Percentiles rank a stretch among this genome's conserved stretches.
phyloP scores from a whole-genome alignment of 495 filamentous ascomycete genomes.

The Podospora tetraspora region DNA sequence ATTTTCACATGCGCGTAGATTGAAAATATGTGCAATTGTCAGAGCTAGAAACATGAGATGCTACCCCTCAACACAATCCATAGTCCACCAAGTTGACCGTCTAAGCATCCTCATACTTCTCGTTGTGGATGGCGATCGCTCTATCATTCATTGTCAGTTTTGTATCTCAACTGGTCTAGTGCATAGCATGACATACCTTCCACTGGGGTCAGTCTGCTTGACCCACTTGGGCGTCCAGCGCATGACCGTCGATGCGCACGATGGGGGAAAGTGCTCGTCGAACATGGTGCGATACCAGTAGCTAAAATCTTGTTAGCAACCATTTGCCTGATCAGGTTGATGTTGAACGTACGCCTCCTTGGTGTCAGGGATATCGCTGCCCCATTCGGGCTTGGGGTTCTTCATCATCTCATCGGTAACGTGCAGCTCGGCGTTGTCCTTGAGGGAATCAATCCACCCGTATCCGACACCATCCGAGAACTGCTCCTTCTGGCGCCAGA shows the following conservation, averaged over 20 bases:
- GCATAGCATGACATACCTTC: constrained; percentile 56
- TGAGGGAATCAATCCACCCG: constrained; percentile 96
- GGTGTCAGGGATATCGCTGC: constrained; percentile 78
- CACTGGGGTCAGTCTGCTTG: constrained; percentile 90
- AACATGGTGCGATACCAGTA: constrained; percentile 99
- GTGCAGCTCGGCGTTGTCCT: constrained; percentile 81
- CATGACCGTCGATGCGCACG: constrained; percentile 89
- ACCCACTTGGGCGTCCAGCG: constrained; percentile 98
- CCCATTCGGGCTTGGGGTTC: constrained; percentile 95
- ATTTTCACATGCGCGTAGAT: not conserved
- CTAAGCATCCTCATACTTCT: constrained; percentile 53
- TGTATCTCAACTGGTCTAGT: not conserved
- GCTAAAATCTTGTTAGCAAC: constrained; percentile 27
- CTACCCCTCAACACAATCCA: not conserved
- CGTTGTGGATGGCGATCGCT: constrained; percentile 63
- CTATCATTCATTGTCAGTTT: constrained; percentile 36
- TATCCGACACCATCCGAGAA: constrained; percentile 98
- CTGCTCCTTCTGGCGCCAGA: constrained; percentile 99
- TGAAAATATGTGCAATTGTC: not conserved
- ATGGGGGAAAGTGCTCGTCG: constrained; percentile 92
- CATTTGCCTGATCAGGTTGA: not conserved
- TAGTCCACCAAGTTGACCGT: not conserved
- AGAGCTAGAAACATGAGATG: not conserved
- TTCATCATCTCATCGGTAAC: constrained; percentile 96
- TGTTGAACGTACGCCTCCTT: constrained; percentile 77